Evolutionary conservation across 768 basidiomycete species (phyloP).

Genomic region (Filobasidium floriforme): DNA sequence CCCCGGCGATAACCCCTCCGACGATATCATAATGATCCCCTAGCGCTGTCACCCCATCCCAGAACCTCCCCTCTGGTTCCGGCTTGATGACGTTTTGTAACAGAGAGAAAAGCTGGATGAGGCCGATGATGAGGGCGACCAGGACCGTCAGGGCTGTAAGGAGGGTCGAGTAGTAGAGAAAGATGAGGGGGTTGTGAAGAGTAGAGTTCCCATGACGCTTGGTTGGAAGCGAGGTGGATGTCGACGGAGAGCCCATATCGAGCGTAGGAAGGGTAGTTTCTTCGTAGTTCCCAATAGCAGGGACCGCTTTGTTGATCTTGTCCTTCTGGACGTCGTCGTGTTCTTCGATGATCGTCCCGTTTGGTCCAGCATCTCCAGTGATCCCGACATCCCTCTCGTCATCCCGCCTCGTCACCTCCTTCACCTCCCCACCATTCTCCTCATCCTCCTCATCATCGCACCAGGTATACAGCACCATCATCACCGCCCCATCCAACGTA

Average conservation of each 20-base stretch:
- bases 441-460: slow-evolving; percentile 15
- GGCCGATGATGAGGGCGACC: slow-evolving; percentile 17
- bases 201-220: not conserved
- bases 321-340: not conserved
- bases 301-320: not conserved
- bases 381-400: slow-evolving; percentile 4
- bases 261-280: too few species aligned
- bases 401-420: not conserved
- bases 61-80: slow-evolving; percentile 17
- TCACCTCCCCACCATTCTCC: not conserved
- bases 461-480: slow-evolving; percentile 18
- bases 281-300: not conserved
- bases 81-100: slow-evolving; percentile 16
- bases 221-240: not conserved
- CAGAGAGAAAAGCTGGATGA: slow-evolving; percentile 15
- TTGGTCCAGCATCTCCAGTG: not conserved
- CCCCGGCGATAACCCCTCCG: slow-evolving; percentile 18
- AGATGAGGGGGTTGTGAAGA: slow-evolving; percentile 16
- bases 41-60: slow-evolving; percentile 17
- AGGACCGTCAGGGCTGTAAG: slow-evolving; percentile 16
- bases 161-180: slow-evolving; percentile 21
- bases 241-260: too few species aligned
- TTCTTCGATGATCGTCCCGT: not conserved
- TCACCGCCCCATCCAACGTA: slow-evolving; percentile 15
- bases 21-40: slow-evolving; percentile 19